Base-by-base conservation (phyloP, 2,329 filamentous ascomycete species). In the Neopestalotiopsis rosae region DNA sequence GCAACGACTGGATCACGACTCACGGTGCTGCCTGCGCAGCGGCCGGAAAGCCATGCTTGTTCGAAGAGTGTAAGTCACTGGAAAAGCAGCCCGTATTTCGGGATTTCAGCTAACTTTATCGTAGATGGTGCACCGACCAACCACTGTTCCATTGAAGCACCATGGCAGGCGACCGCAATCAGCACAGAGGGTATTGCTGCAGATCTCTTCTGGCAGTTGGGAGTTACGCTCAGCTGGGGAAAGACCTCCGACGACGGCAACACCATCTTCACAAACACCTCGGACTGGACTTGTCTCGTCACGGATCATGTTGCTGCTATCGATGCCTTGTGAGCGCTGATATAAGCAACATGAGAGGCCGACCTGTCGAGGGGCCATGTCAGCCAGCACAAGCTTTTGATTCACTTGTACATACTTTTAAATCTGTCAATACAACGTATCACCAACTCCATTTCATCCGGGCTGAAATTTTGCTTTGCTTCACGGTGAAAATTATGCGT, bases 211-310 rank as follows among this genome's bases (percentile, higher is more conserved):
- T 79, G 77, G 77, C 76, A 79, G 69, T 67, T 77, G 5, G 77
- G 76, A 1, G 74, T 74, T 9, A 78, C 76, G 40, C 74, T 79
- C 14, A 83, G 82, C 76, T 79, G 70, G 9, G 84, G 84, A 2
- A 77, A 79, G 70, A 80, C 82, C 0, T 76, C 79, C 61, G 77
- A 84, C 66, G 84, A 86, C 63, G 80, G 80, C n/a, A 79, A 82
- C 66, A 85, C 83, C 13, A 81, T 86, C 69, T 85, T 82, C 72
- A 81, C 80, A 38, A 79, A 79, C 24, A 80, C 77, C 20, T 75
- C 74, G 13, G 80, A 83, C 28, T 85, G 80, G 75, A 78, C 78
- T 13, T 86, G 83, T 70, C 71, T 86, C 68, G 81, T 85, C 32
- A 81, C 80, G 6, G 76, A 86, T 61, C 83, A 86, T 70, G 78